Base-by-base conservation (phyloP, 805 yeast genomes). In the Cyberlindnera suaveolens region DNA sequence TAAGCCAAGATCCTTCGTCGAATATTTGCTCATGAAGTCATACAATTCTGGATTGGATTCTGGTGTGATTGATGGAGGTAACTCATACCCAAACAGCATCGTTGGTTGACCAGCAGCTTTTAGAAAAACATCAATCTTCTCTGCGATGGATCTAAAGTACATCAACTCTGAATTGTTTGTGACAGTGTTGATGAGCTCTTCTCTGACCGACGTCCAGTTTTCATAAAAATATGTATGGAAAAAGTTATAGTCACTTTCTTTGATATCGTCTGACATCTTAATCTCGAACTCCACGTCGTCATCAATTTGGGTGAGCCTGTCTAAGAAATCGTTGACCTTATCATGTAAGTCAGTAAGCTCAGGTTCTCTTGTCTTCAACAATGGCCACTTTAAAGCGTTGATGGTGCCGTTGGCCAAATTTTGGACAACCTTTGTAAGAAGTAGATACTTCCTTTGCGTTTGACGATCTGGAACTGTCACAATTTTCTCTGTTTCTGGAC, bases 351-450 rank as follows among this genome's bases (percentile, higher is more conserved):
- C 63, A 4, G 56, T 47, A 18, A 78, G 45, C 40, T 75, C 77
- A 1, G 66, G 70, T 34, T 61, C 58, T 44, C 69, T 65, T 3
- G 68, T 44, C 7, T 60, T 60, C 36, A 82, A 60, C 1, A 78
- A 61, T 1, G 85, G 81, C 77, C 85, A 79, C 58, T 79, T 89
- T 39, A 82, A 65, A 18, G 81, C 63, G 6, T 72, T 69, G 4
- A 85, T 70, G 0, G 95, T 73, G 26, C 88, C 90, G 60, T 90
- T 91, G 1, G 95, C 96, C 66, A 90, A 77, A 51, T 83, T 78
- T 63, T 91, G 98, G 17, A 91, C 65, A 16, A 85, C 81, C 54
- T 88, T 86, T 3, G 96, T 96, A 30, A 90, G 61, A 43, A 85
- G 80, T 47, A 90, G 78, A 40, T 86, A 72, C 0, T 87, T 76